These are phyloP conservation scores for Elasticomyces elasticus DNA, from an alignment of 495 filamentous ascomycete genomes.

Conservation along the genomic window DNA sequence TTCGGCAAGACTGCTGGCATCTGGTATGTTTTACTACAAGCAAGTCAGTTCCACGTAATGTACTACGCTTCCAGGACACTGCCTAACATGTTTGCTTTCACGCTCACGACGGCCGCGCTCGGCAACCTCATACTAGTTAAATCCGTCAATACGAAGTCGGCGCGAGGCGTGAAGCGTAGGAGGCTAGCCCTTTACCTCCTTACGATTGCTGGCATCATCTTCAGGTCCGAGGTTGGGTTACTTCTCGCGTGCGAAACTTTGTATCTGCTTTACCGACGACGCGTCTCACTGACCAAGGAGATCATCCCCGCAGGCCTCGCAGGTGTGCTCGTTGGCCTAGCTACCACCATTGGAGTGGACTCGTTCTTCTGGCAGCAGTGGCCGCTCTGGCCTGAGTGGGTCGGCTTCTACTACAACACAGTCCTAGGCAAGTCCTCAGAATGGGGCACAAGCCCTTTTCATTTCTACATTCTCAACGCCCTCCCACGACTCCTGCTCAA, in stretches of 20 bases:
- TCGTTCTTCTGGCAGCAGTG: conserved; percentile 79
- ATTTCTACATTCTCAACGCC: conserved; percentile 73
- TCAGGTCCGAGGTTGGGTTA: conserved; percentile 82
- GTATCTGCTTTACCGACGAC: conserved; percentile 46
- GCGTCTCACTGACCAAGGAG: conserved; percentile 44
- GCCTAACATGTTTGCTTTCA: conserved; percentile 95
- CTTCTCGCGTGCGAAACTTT: conserved; percentile 53
- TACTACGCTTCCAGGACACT: conserved; percentile 90
- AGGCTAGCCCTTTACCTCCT: conserved; percentile 57
- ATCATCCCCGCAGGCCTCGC: conserved; percentile 59
- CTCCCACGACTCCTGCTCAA: conserved; percentile 78
- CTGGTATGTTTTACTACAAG: conserved; percentile 78
- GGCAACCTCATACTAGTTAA: conserved; percentile 55
- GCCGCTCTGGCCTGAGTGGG: conserved; percentile 79
- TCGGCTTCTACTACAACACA: conserved; percentile 86
- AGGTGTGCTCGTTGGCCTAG: conserved; percentile 52
- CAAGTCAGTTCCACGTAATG: conserved; percentile 82
- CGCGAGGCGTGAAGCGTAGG: conserved; percentile 13
- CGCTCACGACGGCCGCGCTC: conserved; percentile 58
- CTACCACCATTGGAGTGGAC: conserved; percentile 63
- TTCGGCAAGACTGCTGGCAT: conserved; percentile 61
- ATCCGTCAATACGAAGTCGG: conserved; percentile 21
- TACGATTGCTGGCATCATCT: conserved; percentile 73
- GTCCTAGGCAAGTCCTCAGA: conserved; percentile 62
- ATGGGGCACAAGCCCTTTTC: conserved; percentile 80